Percentiles rank a stretch among this genome's conserved stretches.
phyloP scores from a whole-genome alignment of 495 filamentous ascomycete species.

The Jackrogersella minutella region DNA sequence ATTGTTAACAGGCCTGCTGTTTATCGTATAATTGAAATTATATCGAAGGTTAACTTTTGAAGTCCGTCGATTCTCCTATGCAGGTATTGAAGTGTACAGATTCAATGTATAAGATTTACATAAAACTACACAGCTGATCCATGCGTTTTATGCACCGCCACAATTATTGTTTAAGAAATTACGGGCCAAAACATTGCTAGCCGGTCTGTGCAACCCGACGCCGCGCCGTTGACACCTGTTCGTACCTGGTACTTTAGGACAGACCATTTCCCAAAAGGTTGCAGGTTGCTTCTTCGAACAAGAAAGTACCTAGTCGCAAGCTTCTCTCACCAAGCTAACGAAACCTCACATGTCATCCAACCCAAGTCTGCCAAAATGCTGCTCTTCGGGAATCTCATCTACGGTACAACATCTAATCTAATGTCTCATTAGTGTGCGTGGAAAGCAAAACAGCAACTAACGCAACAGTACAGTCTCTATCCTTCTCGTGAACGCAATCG shows the following conservation, averaged over 20 bases:
- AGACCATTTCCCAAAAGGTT: too few relatives aligned
- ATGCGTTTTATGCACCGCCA: constrained; percentile 23
- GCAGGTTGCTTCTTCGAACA: too few relatives aligned
- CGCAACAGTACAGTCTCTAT: constrained; percentile 65
- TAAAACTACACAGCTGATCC: not conserved
- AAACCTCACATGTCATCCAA: constrained; percentile 15
- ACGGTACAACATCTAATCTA: constrained; percentile 61
- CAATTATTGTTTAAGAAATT: too few relatives aligned
- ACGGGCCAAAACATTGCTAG: not conserved
- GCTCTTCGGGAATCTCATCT: constrained; percentile 77
- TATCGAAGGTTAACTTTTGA: too few relatives aligned
- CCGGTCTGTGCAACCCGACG: constrained; percentile 6
- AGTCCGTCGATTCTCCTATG: not conserved
- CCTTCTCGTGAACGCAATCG: constrained; percentile 92
- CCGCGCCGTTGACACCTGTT: constrained; percentile 44
- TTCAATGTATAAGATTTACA: not conserved
- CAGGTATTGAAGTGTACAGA: constrained; percentile 7
- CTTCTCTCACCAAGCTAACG: not conserved
- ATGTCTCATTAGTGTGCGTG: constrained; percentile 18
- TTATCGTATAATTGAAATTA: constrained; percentile 8
- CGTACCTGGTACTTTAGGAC: constrained; percentile 3
- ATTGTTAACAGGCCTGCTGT: constrained; percentile 26
- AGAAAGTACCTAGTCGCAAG: not conserved
- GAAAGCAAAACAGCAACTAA: constrained; percentile 27
- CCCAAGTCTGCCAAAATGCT: constrained; percentile 59